A percentile compares a stretch with the other conserved stretches of the same genome.
Evolutionary conservation across 2,329 filamentous ascomycete genomes (phyloP).

Genomic region (Fusarium sulawesiense): DNA sequence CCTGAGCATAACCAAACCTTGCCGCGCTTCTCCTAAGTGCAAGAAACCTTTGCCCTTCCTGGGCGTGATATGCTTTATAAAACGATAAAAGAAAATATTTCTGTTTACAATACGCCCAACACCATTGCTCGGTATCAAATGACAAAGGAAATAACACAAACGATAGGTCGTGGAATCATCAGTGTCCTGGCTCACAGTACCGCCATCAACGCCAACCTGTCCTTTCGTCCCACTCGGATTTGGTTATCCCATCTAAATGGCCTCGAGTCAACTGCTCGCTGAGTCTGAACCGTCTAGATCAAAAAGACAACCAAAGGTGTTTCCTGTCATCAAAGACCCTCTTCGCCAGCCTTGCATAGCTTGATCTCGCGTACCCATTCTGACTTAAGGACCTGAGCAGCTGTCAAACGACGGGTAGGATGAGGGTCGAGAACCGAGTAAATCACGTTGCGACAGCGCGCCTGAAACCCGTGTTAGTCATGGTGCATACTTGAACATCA

Average conservation of each 20-base stretch:
- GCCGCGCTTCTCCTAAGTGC: conserved; percentile 14
- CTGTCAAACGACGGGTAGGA: conserved; percentile 89
- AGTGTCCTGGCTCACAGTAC: conserved; percentile 31
- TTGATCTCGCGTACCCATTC: conserved; percentile 99
- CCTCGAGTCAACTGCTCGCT: conserved; percentile 12
- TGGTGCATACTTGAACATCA: not conserved
- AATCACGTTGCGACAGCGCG: conserved; percentile 97
- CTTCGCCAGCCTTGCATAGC: conserved; percentile 94
- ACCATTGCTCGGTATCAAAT: conserved; percentile 49
- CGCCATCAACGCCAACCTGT: conserved; percentile 25
- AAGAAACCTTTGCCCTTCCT: conserved; percentile 14
- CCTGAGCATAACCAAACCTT: conserved; percentile 26
- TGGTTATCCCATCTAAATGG: conserved; percentile 16
- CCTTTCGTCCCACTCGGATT: conserved; percentile 26
- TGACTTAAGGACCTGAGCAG: conserved; percentile 95
- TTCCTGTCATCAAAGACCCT: conserved; percentile 75
- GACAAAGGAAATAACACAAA: conserved; percentile 44
- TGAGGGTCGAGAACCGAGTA: conserved; percentile 98
- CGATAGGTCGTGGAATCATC: conserved; percentile 44
- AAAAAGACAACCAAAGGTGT: not conserved
- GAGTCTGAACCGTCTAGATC: conserved; percentile 2
- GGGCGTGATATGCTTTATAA: conserved; percentile 28
- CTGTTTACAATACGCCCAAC: conserved; percentile 49
- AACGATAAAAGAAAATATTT: conserved; percentile 29
- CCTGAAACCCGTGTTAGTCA: conserved; percentile 63